Evolutionary conservation across 106 monocot genomes (phyloP).

Genomic region (Allium fistulosum): DNA sequence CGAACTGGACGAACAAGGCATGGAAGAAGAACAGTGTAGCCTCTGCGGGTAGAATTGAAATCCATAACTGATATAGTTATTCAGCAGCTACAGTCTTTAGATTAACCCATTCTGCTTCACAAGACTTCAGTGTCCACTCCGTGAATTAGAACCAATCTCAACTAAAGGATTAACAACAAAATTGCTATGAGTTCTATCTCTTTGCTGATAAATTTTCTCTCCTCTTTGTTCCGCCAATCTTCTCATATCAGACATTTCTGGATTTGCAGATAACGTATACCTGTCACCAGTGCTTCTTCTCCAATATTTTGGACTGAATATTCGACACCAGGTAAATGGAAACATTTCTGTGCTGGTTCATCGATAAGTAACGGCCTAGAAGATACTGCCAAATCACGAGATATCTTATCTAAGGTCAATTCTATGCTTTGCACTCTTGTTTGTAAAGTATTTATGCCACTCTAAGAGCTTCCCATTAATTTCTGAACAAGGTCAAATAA

Average conservation of each 20-base stretch:
- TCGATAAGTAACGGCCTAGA: slow-evolving; percentile 30
- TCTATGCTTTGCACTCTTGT: slow-evolving; percentile 77
- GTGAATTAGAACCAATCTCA: slow-evolving; percentile 10
- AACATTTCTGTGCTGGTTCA: slow-evolving; percentile 43
- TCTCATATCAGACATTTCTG: slow-evolving; percentile 16
- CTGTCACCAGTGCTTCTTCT: slow-evolving; percentile 55
- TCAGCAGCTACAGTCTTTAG: no score
- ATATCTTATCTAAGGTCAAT: slow-evolving; percentile 70
- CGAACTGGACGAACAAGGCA: no score
- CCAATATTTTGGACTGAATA: slow-evolving; percentile 81
- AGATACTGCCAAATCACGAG: slow-evolving; percentile 51
- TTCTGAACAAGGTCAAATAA: slow-evolving; percentile 84
- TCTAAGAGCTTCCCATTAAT: slow-evolving; percentile 85
- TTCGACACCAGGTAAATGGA: slow-evolving; percentile 64
- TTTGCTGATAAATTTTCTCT: slow-evolving; percentile 14
- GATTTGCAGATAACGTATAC: slow-evolving; percentile 28
- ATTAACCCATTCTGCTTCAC: neutral
- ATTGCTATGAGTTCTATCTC: slow-evolving; percentile 25
- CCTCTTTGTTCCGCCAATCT: slow-evolving; percentile 21
- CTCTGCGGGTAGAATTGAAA: no score
- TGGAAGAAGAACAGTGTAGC: no score
- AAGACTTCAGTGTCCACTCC: neutral
- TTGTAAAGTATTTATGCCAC: slow-evolving; percentile 71
- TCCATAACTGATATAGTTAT: no score
- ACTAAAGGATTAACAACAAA: slow-evolving; percentile 64